Evolutionary conservation across 805 yeast species (phyloP), one percentile per base, ranked within the genome.

Genomic region (Isabelozyma gotoi): DNA sequence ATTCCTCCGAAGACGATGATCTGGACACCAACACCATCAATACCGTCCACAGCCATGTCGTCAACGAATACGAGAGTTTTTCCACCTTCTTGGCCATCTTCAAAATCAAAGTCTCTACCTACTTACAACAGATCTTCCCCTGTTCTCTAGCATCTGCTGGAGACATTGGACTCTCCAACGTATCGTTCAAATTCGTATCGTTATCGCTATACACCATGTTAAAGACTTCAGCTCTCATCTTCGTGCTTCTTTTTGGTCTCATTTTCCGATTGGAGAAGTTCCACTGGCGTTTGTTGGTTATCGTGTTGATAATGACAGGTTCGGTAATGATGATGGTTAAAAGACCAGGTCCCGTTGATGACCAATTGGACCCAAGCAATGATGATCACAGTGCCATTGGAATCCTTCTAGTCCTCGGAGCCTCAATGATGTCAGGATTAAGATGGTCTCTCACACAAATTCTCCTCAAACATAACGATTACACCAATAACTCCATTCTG

Each of bases 381-480:
- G 56, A 41, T 62, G 21, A 46, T 20, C 43, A 46, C 45, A 64
- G 44, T 43, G 57, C 48, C 31, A 10, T 84, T 2, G 98, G 99
- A 2, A 81, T 89, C 17, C 41, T 81, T 2, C 67, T 90, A 19
- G 97, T 92, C 1, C 66, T 94, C 20, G 67, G 78, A 2, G 91
- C 96, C 3, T 81, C 96, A 2, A 76, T 85, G 59, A 77, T 89
- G 67, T 84, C 94, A 12, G 99, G 99, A 0, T 68, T 94, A 40
- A 77, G 99, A 49, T 94, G 99, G 99, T 92, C 96, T 1, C 78
- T 91, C 48, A 90, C 98, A 1, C 98, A 94, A 59, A 62, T 94
- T 17, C 73, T 92, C 29, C 68, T 94, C 39, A 84, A 78, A 51
- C 74, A 70, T 36, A 82, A 81, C 50, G 73, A 71, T 19, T 67